Evolutionary conservation across 768 basidiomycete species (phyloP), one percentile per base, ranked within the genome.

Genomic region (Amanita exitialis): DNA sequence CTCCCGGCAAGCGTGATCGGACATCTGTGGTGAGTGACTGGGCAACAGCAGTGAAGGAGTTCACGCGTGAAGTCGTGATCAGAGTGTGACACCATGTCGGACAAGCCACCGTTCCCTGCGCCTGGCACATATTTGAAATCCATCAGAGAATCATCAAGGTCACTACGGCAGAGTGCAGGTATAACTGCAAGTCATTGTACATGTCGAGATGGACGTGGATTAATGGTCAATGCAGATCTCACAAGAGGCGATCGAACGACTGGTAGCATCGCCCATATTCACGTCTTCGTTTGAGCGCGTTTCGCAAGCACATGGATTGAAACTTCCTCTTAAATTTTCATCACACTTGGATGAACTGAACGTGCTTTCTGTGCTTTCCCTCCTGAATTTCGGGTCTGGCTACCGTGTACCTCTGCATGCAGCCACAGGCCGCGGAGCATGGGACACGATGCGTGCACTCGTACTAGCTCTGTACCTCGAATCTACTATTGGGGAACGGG

Each of bases 331-430:
- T 46, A 82, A 83, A 2, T 95, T 93, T 58, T 70, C 85, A 34
- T 83, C 85, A 0, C 65, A 74, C 16, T 66, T 79, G 4, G 78
- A 84, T 38, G 91, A 95, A 66, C 70, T 95, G 53, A 93, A 91
- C 63, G 69, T 93, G 25, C 68, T 93, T n/a, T 80, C 83, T 41
- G 65, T 88, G 6, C 77, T 92, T 37, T 80, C 83, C 2, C 72
- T 92, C 13, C 74, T 95, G 30, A 92, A 92, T 63, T 89, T 93
- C 62, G 86, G 77, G 4, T 88, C 86, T 1, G 87, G 86, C 32
- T 93, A 87, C 64, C 84, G 88, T 21, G 70, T 74, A 4, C 79
- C 83, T 4, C 73, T 94, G 35, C 89, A 88, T 63, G 65, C 67
- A 12, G 78, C 79, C 51, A 84, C 84, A 2, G 80, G 82, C 12